Base-by-base conservation (phyloP, 2,329 filamentous ascomycete genomes). In the Colletotrichum viniferum region DNA sequence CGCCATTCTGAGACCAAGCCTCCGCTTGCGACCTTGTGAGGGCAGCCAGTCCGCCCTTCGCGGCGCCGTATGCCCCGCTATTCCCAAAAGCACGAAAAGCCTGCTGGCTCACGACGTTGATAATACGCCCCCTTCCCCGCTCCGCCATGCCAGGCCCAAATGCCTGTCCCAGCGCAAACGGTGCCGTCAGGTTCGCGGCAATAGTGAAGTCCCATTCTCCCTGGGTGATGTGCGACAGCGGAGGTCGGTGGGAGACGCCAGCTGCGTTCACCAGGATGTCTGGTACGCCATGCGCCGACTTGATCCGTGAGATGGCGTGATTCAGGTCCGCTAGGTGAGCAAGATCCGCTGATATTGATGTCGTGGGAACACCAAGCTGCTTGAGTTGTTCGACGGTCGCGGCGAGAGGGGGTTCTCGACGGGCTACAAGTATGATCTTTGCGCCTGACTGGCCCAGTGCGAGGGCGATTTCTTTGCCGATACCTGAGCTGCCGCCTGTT, bases 221-320 rank as follows among this genome's bases (percentile, higher is more conserved):
- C 26, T 79, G 76, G 0, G 82, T 81, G 2, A 83, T 69, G 2
- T 76, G 61, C 10, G 80, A 79, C 80, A 84, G 80, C 4, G 80
- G 82, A 4, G 81, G 81, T 10, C 82, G 78, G 7, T 73, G 77
- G 5, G 82, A 82, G 8, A 82, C 77, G 3, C 81, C 82, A 0
- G 82, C 83, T 0, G 83, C 81, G 18, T 84, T 84, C 21, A 84
- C 71, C 8, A 84, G 77, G 5, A 84, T 84, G 69, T 84, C 81
- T 0, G 82, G 82, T 0, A 78, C 71, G 0, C 82, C 82, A 26
- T 81, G 64, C 9, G 77, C 62, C 3, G 71, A 61, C 24, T 65
- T 71, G 71, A 77, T 69, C 0, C 73, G 55, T 10, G 74, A 52
- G 30, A 78, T 71, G 69, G 78, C 78, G 8, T 77, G 55, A 4